Evolutionary conservation across 2,329 filamentous ascomycete genomes (phyloP).

Genomic region (Fonsecaea erecta): DNA sequence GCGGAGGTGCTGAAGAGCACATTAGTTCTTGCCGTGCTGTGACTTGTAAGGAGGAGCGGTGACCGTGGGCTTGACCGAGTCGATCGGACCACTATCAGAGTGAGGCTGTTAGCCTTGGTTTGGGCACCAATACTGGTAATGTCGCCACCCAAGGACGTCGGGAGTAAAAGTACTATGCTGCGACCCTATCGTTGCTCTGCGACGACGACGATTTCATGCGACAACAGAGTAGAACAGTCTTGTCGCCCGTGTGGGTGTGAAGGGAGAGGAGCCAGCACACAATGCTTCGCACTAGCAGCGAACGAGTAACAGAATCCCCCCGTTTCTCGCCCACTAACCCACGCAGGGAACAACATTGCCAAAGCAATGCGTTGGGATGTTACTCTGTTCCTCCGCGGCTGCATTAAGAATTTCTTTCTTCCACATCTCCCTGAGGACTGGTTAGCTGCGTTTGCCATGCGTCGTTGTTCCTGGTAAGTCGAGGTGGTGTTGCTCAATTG

Average conservation of each 20-base stretch:
- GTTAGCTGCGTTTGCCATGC: not conserved
- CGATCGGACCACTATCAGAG: not conserved
- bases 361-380: not conserved
- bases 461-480: not conserved
- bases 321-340: not conserved
- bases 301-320: not conserved
- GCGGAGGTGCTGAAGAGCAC: not conserved
- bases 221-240: not conserved
- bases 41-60: not conserved
- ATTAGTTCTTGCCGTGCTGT: slow-evolving; percentile 4
- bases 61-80: not conserved
- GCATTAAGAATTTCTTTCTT: not conserved
- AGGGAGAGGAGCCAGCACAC: not conserved
- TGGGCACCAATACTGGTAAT: slow-evolving; percentile 5
- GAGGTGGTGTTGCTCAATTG: not conserved
- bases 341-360: not conserved
- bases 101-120: slow-evolving; percentile 5
- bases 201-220: not conserved
- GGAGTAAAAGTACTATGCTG: slow-evolving; percentile 7
- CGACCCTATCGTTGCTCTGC: not conserved
- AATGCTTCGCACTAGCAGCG: not conserved
- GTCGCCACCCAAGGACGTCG: slow-evolving; percentile 3
- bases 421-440: not conserved
- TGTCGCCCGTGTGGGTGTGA: not conserved
- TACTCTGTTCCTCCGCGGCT: not conserved